A percentile compares a stretch with the other conserved stretches of the same genome.
These are phyloP conservation scores for sunflower (Helianthus annuus) DNA, from an alignment of 129 eudicot species.

Conservation along the genomic window HanXRQr2.0-SUNRISE NC_035434.2:154758937-154759436, in stretches of 20 bases:
- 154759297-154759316: not conserved
- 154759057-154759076: conserved; percentile 7
- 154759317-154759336: not conserved
- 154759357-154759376: not conserved
- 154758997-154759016: conserved; percentile 1
- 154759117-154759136: conserved; percentile 1
- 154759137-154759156: not conserved
- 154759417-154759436: not conserved
- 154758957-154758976: not conserved
- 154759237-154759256: not conserved
- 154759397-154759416: not conserved
- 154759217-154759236: not conserved
- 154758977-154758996: not conserved
- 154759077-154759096: conserved; percentile 14
- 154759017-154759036: not conserved
- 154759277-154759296: not conserved
- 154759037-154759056: conserved; percentile 9
- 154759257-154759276: not conserved
- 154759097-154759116: conserved; percentile 3
- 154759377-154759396: not conserved
- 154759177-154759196: not conserved
- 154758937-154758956: not conserved
- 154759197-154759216: not conserved
- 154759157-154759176: not conserved
- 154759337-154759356: not conserved